phyloP scores from a whole-genome alignment of 306 rosid genomes.

The Cotoneaster glaucophyllus region DNA sequence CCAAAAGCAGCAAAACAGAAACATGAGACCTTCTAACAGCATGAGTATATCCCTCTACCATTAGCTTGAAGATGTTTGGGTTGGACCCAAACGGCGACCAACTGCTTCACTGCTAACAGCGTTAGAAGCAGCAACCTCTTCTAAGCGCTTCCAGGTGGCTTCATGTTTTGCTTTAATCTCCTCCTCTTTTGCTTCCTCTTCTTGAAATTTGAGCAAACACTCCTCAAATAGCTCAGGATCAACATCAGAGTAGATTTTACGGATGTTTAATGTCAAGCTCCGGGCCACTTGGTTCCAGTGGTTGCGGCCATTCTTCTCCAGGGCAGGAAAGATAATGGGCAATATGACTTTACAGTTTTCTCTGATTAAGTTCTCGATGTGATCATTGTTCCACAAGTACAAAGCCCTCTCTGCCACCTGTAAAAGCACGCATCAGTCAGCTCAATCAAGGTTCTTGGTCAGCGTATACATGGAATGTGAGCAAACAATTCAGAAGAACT shows the following conservation, averaged over 20 bases:
- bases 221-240: constrained; percentile 62
- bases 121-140: constrained; percentile 51
- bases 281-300: constrained; percentile 74
- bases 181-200: constrained; percentile 39
- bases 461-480: background rate
- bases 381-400: constrained; percentile 68
- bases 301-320: constrained; percentile 50
- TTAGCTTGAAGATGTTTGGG: constrained; percentile 14
- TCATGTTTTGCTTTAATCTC: constrained; percentile 40
- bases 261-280: constrained; percentile 50
- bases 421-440: constrained; percentile 16
- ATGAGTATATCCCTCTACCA: constrained; percentile 3
- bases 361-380: constrained; percentile 52
- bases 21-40: constrained; percentile 5
- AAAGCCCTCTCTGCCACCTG: constrained; percentile 83
- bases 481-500: background rate
- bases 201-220: constrained; percentile 46
- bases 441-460: constrained; percentile 4
- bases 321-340: constrained; percentile 66
- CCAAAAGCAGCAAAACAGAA: constrained; percentile 4
- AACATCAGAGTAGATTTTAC: constrained; percentile 46
- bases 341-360: constrained; percentile 50
- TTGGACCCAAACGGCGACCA: constrained; percentile 5
- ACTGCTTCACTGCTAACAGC: constrained; percentile 34
- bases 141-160: constrained; percentile 48